A percentile compares a stretch with the other conserved stretches of the same genome.
These are phyloP conservation scores for Kodamaea laetipori DNA, from an alignment of 805 yeast genomes.

Conservation along the genomic window DNA sequence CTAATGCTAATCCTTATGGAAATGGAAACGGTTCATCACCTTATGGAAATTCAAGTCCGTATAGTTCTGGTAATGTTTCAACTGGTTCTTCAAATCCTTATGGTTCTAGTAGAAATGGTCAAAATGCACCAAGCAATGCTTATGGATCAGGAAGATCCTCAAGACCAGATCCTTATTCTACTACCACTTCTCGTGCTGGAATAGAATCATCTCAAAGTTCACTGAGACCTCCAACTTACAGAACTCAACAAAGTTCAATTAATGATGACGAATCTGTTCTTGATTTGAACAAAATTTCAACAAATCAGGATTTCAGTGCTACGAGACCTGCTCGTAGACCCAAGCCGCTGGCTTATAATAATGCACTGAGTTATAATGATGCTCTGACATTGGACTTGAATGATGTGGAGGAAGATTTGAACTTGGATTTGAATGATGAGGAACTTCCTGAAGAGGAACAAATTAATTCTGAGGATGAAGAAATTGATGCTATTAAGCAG, in stretches of 20 bases:
- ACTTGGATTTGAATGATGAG: constrained; percentile 36
- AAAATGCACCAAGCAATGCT: neutral
- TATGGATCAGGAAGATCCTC: constrained; percentile 5
- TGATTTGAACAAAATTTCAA: constrained; percentile 42
- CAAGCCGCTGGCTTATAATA: constrained; percentile 11
- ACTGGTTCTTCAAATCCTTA: constrained; percentile 2
- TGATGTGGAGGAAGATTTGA: constrained; percentile 38
- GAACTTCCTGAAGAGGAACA: constrained; percentile 38
- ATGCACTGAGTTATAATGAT: constrained; percentile 22
- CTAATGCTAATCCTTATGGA: constrained; percentile 1
- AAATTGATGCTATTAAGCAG: constrained; percentile 81
- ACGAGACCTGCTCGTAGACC: constrained; percentile 22
- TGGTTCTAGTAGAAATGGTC: constrained; percentile 1
- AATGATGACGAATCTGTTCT: constrained; percentile 35
- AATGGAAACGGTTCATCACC: constrained; percentile 5
- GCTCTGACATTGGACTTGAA: constrained; percentile 36
- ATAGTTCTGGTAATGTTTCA: neutral
- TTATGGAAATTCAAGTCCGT: constrained; percentile 1
- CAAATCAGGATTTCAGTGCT: constrained; percentile 26
- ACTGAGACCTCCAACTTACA: constrained; percentile 1
- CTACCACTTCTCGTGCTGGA: constrained; percentile 8
- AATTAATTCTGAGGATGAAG: constrained; percentile 73
- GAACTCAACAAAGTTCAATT: neutral
- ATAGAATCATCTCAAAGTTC: constrained; percentile 4
- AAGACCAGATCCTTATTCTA: constrained; percentile 18